Evolutionary conservation across 2,329 filamentous ascomycete species (phyloP).

Genomic region (Hypoxylon sp.): DNA sequence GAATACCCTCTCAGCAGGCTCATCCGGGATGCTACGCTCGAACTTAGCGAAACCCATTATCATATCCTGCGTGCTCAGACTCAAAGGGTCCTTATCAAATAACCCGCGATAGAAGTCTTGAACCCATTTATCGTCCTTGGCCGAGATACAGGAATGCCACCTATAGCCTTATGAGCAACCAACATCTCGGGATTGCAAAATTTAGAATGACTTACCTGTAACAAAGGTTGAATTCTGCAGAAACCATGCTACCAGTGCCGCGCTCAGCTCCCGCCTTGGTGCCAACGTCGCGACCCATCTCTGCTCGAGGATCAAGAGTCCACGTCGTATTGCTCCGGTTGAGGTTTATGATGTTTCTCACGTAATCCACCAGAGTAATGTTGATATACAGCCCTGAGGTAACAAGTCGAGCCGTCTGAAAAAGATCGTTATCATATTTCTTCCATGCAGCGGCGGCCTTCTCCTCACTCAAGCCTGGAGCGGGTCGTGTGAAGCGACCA

Average conservation of each 20-base stretch:
- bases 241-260: slow-evolving; percentile 85
- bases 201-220: slow-evolving; percentile 68
- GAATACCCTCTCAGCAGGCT: slow-evolving; percentile 78
- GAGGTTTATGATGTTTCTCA: slow-evolving; percentile 80
- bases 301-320: slow-evolving; percentile 81
- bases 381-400: slow-evolving; percentile 83
- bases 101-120: slow-evolving; percentile 74
- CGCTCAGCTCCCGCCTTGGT: slow-evolving; percentile 71
- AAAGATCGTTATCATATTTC: slow-evolving; percentile 81
- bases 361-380: slow-evolving; percentile 82
- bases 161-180: slow-evolving; percentile 28
- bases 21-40: slow-evolving; percentile 69
- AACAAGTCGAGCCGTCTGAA: slow-evolving; percentile 82
- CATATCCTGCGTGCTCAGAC: slow-evolving; percentile 71
- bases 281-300: slow-evolving; percentile 69
- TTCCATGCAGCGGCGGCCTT: slow-evolving; percentile 66
- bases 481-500: slow-evolving; percentile 78
- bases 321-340: slow-evolving; percentile 80
- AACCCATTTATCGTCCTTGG: slow-evolving; percentile 84
- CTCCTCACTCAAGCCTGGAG: slow-evolving; percentile 62
- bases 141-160: slow-evolving; percentile 81
- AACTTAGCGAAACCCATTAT: slow-evolving; percentile 72
- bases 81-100: slow-evolving; percentile 69
- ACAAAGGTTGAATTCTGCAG: slow-evolving; percentile 88
- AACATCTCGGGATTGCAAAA: not conserved